Evolutionary conservation across 192 early-diverging fungal species (phyloP).

Genomic region (Mortierella antarctica): DNA sequence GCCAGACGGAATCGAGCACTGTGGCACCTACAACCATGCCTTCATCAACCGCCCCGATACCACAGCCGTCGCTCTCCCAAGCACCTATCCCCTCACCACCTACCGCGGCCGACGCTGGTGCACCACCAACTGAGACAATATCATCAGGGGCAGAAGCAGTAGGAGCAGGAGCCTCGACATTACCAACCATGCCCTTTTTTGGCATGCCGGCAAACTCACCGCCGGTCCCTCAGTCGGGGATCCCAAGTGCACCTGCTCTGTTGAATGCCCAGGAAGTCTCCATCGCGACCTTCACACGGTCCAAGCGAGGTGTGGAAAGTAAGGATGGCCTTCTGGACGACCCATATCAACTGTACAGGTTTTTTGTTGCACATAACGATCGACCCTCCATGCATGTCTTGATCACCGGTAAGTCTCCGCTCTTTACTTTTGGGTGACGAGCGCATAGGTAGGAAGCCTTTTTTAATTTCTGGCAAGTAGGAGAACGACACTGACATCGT

Average conservation of each 20-base stretch:
- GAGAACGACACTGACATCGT: not conserved
- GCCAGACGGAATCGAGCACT: too few species aligned
- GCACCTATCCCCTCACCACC: not conserved
- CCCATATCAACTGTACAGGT: conserved; percentile 49
- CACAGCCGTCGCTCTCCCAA: not conserved
- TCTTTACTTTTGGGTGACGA: not conserved
- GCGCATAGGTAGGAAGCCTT: not conserved
- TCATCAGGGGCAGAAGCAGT: not conserved
- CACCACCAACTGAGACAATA: not conserved
- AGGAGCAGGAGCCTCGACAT: not conserved
- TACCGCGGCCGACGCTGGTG: not conserved
- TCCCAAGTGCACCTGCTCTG: conserved; percentile 1
- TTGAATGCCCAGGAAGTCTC: conserved; percentile 22
- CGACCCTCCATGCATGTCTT: conserved; percentile 51
- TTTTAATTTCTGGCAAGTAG: not conserved
- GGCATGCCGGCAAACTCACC: not conserved
- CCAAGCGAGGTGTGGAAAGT: conserved; percentile 22
- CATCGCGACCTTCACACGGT: conserved; percentile 8
- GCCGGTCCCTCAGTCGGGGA: not conserved
- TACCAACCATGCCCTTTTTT: not conserved
- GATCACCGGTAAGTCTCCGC: conserved; percentile 29
- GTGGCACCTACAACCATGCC: not conserved
- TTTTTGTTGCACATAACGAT: conserved; percentile 54
- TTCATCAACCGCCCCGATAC: not conserved
- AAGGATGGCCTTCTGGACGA: conserved; percentile 31